A percentile compares a stretch with the other conserved stretches of the same genome.
These are phyloP conservation scores for Scheffersomyces parashehatae DNA, from an alignment of 1,139 yeast genomes.

Conservation along the genomic window DNA sequence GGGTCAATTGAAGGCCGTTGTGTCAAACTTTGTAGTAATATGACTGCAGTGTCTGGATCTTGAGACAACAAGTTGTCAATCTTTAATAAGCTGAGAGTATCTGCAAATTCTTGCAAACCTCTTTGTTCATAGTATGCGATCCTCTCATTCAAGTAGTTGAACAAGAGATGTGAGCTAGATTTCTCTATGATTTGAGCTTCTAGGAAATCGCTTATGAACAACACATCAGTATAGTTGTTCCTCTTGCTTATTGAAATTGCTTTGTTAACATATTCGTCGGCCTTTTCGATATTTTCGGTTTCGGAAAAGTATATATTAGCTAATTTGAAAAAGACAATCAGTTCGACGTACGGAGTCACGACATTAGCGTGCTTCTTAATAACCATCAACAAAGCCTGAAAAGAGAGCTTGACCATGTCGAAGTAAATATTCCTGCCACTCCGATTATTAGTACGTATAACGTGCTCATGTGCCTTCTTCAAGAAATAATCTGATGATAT, in stretches of 20 bases:
- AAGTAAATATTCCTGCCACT: conserved; percentile 29
- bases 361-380: conserved; percentile 23
- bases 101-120: conserved; percentile 15
- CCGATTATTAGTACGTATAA: conserved; percentile 10
- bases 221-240: conserved; percentile 18
- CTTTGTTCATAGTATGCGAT: conserved; percentile 17
- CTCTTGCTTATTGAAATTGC: conserved; percentile 39
- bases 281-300: conserved; percentile 38
- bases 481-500: conserved; percentile 24
- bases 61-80: conserved; percentile 25
- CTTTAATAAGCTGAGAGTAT: conserved; percentile 29
- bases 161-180: conserved; percentile 21
- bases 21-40: conserved; percentile 23
- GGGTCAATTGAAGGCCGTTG: conserved; percentile 13
- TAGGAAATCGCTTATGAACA: conserved; percentile 33
- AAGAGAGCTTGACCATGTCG: conserved; percentile 36
- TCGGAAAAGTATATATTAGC: conserved; percentile 40
- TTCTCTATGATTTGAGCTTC: conserved; percentile 33
- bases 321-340: conserved; percentile 32
- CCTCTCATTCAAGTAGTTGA: conserved; percentile 29
- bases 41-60: conserved; percentile 25
- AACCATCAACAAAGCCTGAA: conserved; percentile 37
- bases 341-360: conserved; percentile 32
- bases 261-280: conserved; percentile 39
- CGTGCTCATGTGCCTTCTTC: conserved; percentile 25